Base-by-base conservation (phyloP, 306 rosid genomes). In the Astragalus glycyphyllos region DNA sequence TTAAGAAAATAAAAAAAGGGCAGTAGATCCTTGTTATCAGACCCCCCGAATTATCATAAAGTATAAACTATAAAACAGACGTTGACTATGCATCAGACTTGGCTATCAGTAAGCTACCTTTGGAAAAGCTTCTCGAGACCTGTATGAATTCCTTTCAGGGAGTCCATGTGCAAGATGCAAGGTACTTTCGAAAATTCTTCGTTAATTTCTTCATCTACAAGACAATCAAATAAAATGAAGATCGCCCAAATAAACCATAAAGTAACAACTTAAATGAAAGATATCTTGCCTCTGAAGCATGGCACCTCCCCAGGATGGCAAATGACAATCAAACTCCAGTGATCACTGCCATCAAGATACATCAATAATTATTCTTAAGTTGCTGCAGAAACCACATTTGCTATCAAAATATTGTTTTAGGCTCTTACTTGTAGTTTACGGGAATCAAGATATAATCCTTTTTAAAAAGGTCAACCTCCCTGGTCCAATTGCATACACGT, bases 111-210 rank as follows among this genome's bases (percentile, higher is more conserved):
- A 65, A 65, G 58, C 73, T 78, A 86, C 96, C 96, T 86, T 77
- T 77, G 96, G 51, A 89, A 59, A 77, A 86, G 55, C 69, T 81
- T 81, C 71, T 83, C 79, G 16, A 89, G 88, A 69, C 86, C 92
- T 49, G 49, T 86, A 77, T 89, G 96, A 78, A 81, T 85, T 76
- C 90, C 96, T 77, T 66, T 82, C 42, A 86, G 74, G 58, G 96
- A 89, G 78, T 89, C 90, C 96, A 86, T 84, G 81, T 89, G 96
- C 82, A 89, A 84, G 51, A 89, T 84, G 81, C 96, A 89, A 57
- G 96, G 92, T 48, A 86, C 77, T 77, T 72, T 86, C 23, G 80
- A 58, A 38, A 71, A 74, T 63, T 73, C 77, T 40, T 81, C n/a
- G n/a, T n/a, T 78, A 42, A 70, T 68, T 65, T 77, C 84, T 80